Evolutionary conservation across 2,329 filamentous ascomycete genomes (phyloP).

Genomic region (Calonectria hongkongensis): DNA sequence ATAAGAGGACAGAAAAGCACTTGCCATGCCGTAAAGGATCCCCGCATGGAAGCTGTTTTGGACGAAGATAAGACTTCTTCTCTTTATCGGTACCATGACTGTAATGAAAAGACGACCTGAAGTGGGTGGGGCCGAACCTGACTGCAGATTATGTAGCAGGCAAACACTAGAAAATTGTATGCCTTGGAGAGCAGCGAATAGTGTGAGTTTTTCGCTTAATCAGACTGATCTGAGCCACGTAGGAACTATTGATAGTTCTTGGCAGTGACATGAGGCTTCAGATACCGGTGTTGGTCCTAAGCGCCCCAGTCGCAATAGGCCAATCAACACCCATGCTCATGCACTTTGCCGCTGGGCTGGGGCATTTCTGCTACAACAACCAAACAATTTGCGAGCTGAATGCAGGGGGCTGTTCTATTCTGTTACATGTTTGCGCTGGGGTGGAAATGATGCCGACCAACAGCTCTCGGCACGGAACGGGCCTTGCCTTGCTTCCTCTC

Average conservation of each 20-base stretch:
- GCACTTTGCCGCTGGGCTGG: slow-evolving; percentile 8
- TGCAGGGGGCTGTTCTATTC: not conserved
- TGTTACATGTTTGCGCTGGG: not conserved
- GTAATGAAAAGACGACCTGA: too few species aligned
- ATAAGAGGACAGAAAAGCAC: too few species aligned
- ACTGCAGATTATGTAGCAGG: too few species aligned
- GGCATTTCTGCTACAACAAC: not conserved
- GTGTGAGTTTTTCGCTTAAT: too few species aligned
- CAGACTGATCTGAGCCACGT: too few species aligned
- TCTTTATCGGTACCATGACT: too few species aligned
- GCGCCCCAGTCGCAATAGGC: not conserved
- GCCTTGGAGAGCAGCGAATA: too few species aligned
- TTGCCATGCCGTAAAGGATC: too few species aligned
- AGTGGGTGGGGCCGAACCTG: too few species aligned
- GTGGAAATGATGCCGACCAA: not conserved
- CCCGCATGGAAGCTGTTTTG: too few species aligned
- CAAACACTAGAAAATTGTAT: too few species aligned
- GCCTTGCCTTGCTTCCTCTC: not conserved
- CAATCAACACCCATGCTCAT: not conserved
- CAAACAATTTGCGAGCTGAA: not conserved
- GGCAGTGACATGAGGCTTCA: not conserved
- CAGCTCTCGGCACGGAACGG: not conserved
- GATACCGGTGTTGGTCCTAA: not conserved
- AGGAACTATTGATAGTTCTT: not conserved
- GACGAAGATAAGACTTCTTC: too few species aligned